Evolutionary conservation across 345 rosid genomes (phyloP).

Genomic region (Ceriops tagal): DNA sequence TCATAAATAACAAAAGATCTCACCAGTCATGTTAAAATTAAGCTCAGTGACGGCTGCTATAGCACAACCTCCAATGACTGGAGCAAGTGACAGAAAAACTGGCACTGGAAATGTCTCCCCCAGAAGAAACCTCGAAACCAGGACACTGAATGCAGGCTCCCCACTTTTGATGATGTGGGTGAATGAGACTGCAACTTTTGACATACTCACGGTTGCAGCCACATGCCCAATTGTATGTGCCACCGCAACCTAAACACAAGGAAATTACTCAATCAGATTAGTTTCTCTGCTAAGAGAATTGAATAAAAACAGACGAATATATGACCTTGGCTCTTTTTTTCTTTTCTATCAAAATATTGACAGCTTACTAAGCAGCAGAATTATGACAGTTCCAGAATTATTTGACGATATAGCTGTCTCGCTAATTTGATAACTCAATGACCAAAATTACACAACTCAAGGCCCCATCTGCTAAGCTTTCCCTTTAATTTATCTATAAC

Average conservation of each 20-base stretch:
- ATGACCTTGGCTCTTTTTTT: no score
- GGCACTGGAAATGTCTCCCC: constrained; percentile 74
- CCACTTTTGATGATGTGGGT: constrained; percentile 96
- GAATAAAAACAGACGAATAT: no score
- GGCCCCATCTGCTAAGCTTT: not conserved
- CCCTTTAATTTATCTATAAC: not conserved
- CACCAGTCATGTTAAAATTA: constrained; percentile 89
- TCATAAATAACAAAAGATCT: constrained; percentile 2
- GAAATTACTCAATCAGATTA: constrained; percentile 18
- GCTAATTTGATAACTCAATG: no score
- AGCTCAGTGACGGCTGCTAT: constrained; percentile 89
- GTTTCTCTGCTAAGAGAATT: not conserved
- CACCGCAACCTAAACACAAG: constrained; percentile 69
- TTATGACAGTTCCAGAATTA: no score
- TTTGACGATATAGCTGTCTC: no score
- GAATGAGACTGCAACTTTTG: constrained; percentile 95
- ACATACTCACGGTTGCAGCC: constrained; percentile 97
- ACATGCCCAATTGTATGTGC: constrained; percentile 98
- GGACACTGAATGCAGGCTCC: constrained; percentile 90
- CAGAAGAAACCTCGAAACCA: constrained; percentile 69
- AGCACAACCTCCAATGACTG: constrained; percentile 94
- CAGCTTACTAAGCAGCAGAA: no score
- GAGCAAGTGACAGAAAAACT: constrained; percentile 76
- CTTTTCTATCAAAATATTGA: no score
- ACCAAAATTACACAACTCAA: no score